Evolutionary conservation across 2,329 filamentous ascomycete genomes (phyloP).

Genomic region (Paraphaeosphaeria minitans): DNA sequence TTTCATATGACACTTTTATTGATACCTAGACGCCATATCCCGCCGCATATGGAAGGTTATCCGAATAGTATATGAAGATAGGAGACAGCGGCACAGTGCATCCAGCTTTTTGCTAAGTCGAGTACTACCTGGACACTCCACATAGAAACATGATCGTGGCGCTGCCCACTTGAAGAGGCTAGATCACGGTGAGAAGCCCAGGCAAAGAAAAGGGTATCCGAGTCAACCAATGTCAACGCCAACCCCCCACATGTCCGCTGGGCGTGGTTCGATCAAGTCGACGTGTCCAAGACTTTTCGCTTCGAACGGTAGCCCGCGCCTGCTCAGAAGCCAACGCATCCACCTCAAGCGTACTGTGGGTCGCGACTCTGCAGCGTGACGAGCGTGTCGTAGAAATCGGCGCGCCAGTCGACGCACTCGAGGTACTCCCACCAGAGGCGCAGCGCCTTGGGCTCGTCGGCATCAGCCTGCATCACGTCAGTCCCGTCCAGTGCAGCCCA

Average conservation of each 20-base stretch:
- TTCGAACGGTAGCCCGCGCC: neutral
- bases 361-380: constrained; percentile 21
- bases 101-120: neutral
- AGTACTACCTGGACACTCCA: neutral
- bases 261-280: neutral
- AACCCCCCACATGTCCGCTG: neutral
- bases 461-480: constrained; percentile 39
- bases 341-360: neutral
- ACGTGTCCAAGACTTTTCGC: neutral
- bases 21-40: neutral
- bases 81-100: neutral
- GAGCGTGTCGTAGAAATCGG: constrained; percentile 50
- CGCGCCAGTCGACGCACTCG: constrained; percentile 50
- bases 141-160: neutral
- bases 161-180: neutral
- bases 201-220: neutral
- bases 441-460: constrained; percentile 47
- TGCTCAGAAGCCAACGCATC: no score
- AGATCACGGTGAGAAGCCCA: neutral
- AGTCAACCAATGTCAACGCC: neutral
- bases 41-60: neutral
- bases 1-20: neutral
- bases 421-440: constrained; percentile 57
- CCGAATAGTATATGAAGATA: neutral
- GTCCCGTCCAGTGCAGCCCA: neutral